Base-by-base conservation (phyloP, 805 yeast genomes). In the Kluyveromyces siamensis region DNA sequence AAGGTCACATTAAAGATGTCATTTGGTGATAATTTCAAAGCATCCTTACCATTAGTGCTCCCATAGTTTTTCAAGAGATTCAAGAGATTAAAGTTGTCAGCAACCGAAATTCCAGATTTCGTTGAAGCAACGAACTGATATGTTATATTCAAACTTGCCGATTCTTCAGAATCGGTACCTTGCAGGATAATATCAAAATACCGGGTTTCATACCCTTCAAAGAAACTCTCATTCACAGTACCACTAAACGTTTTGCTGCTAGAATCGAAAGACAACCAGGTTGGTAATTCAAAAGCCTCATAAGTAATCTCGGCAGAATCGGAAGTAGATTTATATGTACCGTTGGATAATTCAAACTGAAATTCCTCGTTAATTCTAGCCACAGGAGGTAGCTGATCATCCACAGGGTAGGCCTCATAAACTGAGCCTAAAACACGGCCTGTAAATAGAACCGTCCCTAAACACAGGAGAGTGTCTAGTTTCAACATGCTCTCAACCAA, bases 351-450 rank as follows among this genome's bases (percentile, higher is more conserved):
- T 37, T 82, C 74, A 66, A 87, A 91, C 17, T 69, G 55, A 67
- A 83, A 91, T 2, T 62, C 55, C 56, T 78, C 72, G 50, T 78
- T 78, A 14, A 80, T 77, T 50, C 95, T 74, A 5, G 96, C 98
- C 13, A 93, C 87, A 35, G 88, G 84, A 6, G 98, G 98, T 19
- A 82, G 73, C 68, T 91, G 99, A 61, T 81, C 80, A 54, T 76
- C 68, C 2, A 62, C 49, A 8, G 67, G 61, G 38, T 59, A 65
- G 21, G 68, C 67, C 48, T 65, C 69, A 46, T 61, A 62, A 7
- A 67, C 67, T 33, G 50, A 36, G 18, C 49, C 48, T 13, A 39
- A 30, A 18, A 27, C 48, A 16, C 37, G 30, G n/a, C 41, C 37
- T 21, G 47, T 14, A 8, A 46, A 27, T 13, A 43, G 19, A 16